These are phyloP conservation scores for Cystoderma amianthinum DNA, from an alignment of 768 basidiomycete species.

Conservation along the genomic window DNA sequence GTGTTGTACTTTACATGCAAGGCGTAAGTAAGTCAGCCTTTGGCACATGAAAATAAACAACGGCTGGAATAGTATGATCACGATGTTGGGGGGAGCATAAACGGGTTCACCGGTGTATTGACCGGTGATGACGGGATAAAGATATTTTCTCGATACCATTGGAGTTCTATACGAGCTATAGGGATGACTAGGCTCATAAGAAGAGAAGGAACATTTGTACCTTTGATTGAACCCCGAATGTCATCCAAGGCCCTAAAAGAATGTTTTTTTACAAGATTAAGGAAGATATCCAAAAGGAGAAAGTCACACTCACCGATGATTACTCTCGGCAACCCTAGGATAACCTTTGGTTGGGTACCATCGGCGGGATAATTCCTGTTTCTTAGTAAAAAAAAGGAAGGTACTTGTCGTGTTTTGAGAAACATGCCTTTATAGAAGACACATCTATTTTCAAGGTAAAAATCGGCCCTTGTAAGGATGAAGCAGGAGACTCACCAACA, in stretches of 20 bases:
- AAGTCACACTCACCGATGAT: constrained; percentile 50
- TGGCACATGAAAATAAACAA: too few species aligned
- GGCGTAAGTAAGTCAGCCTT: too few species aligned
- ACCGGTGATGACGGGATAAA: constrained; percentile 36
- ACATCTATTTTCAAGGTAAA: constrained; percentile 58
- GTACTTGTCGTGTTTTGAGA: not conserved
- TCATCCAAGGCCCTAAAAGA: constrained; percentile 72
- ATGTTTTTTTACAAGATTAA: too few species aligned
- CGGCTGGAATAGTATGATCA: not conserved
- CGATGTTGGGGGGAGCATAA: not conserved
- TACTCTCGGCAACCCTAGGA: constrained; percentile 28
- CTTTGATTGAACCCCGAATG: constrained; percentile 69
- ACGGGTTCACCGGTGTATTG: not conserved
- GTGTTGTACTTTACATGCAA: too few species aligned
- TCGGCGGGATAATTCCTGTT: constrained; percentile 64
- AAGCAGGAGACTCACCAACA: constrained; percentile 45
- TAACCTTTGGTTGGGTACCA: constrained; percentile 50
- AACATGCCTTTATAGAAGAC: constrained; percentile 68
- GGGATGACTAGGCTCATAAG: too few species aligned
- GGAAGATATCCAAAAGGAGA: too few species aligned
- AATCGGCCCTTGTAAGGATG: not conserved
- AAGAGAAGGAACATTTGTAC: constrained; percentile 22
- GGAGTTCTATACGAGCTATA: constrained; percentile 49
- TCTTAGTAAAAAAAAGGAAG: not conserved
- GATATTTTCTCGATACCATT: constrained; percentile 73